These are phyloP conservation scores for Suillus lakei DNA, from an alignment of 768 basidiomycete species.

Conservation along the genomic window DNA sequence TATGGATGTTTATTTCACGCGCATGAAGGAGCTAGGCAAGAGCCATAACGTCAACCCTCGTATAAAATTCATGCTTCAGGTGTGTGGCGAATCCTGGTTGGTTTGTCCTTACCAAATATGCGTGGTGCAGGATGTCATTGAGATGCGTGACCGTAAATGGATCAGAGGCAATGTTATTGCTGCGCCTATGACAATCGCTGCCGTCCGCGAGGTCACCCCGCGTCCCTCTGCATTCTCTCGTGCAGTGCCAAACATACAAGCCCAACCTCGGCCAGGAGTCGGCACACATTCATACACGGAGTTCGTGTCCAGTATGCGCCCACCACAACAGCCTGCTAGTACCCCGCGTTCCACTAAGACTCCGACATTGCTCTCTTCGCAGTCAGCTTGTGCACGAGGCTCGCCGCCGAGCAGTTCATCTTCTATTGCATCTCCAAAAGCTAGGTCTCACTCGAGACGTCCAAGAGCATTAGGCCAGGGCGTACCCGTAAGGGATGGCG, in stretches of 20 bases:
- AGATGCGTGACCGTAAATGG: slow-evolving; percentile 87
- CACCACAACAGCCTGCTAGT: slow-evolving; percentile 45
- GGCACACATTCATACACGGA: slow-evolving; percentile 46
- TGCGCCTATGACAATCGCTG: slow-evolving; percentile 87
- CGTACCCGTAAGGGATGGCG: slow-evolving; percentile 78
- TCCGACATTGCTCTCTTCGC: slow-evolving; percentile 71
- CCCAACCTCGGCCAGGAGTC: no score
- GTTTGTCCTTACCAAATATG: no score
- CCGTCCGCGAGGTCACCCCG: slow-evolving; percentile 65
- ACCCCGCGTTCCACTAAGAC: slow-evolving; percentile 76
- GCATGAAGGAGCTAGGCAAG: slow-evolving; percentile 84
- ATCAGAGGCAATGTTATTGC: slow-evolving; percentile 68
- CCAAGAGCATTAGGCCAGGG: slow-evolving; percentile 77
- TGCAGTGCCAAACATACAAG: no score
- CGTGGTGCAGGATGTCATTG: slow-evolving; percentile 93
- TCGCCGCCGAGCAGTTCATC: slow-evolving; percentile 65
- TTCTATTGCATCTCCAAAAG: slow-evolving; percentile 41
- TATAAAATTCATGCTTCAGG: slow-evolving; percentile 96
- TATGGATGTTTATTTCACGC: slow-evolving; percentile 91
- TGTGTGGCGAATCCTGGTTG: no score
- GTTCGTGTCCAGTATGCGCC: slow-evolving; percentile 58
- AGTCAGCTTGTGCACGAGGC: slow-evolving; percentile 91
- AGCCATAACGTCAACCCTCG: slow-evolving; percentile 80
- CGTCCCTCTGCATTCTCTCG: no score
- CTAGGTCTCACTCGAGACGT: slow-evolving; percentile 73